These are phyloP conservation scores for Eucalyptus curtisii DNA, from an alignment of 345 rosid genomes.

Conservation along the genomic window DNA sequence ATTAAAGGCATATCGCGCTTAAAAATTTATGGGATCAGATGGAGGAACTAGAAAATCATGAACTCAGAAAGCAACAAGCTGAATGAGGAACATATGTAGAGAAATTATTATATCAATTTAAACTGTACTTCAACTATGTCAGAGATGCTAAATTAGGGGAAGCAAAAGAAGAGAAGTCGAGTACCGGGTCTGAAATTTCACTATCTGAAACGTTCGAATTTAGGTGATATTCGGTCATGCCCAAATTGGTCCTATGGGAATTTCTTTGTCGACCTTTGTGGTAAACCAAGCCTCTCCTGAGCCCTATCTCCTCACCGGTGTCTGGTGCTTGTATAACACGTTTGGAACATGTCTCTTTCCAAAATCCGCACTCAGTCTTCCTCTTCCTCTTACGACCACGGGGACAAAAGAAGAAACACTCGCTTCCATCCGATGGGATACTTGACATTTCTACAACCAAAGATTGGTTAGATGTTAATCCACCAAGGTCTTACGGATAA, in stretches of 20 bases:
- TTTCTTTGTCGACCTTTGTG: neutral
- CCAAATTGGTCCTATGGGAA: neutral
- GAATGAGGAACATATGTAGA: neutral
- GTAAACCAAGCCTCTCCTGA: neutral
- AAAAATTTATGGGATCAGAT: neutral
- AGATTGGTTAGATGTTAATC: neutral
- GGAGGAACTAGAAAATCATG: neutral
- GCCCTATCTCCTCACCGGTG: neutral
- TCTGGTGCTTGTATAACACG: neutral
- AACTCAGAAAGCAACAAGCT: neutral
- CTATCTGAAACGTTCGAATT: neutral
- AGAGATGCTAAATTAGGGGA: neutral
- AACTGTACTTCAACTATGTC: neutral
- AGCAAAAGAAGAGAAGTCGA: neutral
- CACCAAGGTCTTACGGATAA: neutral
- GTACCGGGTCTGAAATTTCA: neutral
- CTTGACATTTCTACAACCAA: neutral
- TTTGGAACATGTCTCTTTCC: neutral
- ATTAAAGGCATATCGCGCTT: neutral
- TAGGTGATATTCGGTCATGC: neutral
- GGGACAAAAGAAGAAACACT: neutral
- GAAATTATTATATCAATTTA: neutral
- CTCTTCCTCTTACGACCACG: neutral
- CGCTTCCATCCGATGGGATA: neutral
- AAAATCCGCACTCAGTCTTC: neutral